Evolutionary conservation across 2,329 filamentous ascomycete species (phyloP).

Genomic region (Fusarium guadeloupense): DNA sequence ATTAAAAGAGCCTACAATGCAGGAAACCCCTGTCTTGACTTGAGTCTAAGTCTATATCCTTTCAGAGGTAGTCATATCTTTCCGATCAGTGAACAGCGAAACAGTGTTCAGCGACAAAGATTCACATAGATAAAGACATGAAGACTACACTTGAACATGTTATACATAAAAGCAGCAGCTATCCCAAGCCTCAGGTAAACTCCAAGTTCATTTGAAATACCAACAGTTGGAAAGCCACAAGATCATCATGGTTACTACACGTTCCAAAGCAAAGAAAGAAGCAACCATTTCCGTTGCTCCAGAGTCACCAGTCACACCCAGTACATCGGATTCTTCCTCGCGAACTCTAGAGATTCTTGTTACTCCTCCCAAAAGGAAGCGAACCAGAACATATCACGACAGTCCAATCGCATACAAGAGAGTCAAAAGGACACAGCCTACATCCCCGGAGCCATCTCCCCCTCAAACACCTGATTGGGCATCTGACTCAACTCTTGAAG

Average conservation of each 20-base stretch:
- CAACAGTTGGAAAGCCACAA: neutral
- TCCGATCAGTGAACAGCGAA: neutral
- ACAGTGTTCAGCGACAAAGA: neutral
- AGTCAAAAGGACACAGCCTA: neutral
- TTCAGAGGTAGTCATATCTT: neutral
- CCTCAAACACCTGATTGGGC: neutral
- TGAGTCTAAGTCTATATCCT: neutral
- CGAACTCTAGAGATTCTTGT: neutral
- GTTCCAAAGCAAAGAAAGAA: neutral
- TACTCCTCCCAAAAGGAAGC: conserved; percentile 3
- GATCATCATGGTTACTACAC: conserved; percentile 17
- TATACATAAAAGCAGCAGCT: conserved; percentile 1
- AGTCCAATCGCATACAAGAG: conserved; percentile 6
- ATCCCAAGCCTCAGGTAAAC: neutral
- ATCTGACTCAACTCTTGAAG: neutral
- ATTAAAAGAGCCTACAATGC: neutral
- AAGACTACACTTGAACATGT: neutral
- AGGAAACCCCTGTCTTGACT: neutral
- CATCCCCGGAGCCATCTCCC: neutral
- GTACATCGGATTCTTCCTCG: neutral
- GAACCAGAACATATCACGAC: neutral
- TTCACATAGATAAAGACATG: neutral
- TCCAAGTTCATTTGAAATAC: neutral
- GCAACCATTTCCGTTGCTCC: neutral
- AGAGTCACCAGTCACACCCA: neutral